Evolutionary conservation across 1,284 basidiomycete genomes (phyloP), one percentile per base, ranked within the genome.

Genomic region (Tylopilus sp.): DNA sequence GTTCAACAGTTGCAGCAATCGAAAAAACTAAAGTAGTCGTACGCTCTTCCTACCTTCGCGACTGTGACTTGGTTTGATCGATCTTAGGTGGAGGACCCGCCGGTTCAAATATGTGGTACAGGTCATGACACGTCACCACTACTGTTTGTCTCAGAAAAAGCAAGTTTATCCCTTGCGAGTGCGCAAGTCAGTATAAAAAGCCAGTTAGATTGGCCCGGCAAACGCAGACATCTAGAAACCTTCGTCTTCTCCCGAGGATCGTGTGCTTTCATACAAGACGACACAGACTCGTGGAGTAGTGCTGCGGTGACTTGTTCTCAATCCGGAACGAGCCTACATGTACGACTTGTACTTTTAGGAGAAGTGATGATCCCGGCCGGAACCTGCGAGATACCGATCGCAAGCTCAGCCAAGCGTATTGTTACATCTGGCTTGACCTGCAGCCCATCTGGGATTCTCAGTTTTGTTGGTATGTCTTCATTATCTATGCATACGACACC

Each of bases 11-110:
- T 7, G 52, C 78, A 73, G 63, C 80, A 77, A 60, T 82, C 81
- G 69, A 85, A 81, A 81, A 77, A 72, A 82, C 74, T 61, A 76
- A 79, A 36, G 76, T 80, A 59, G 72, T 83, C 68, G 89, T 91
- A 75, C 69, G 88, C 51, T 54, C 57, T 39, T 41, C 47, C 65
- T 62, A 55, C 55, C 60, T 55, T 64, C 39, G 18, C 51, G 54
- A 58, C 24, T 19, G 33, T 57, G 57, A 63, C 66, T 66, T 69
- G 72, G 59, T 67, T 69, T 61, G 66, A 71, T 64, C 70, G 62
- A 72, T 72, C 70, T 56, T 70, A 89, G 88, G 70, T 81, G n/a
- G 74, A 85, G 52, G 81, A 87, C 63, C 66, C 75, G 22, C 79
- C 86, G 36, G 74, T 80, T 33, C 80, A 79, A 57, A 77, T 90